A percentile compares a stretch with the other conserved stretches of the same genome.
These are phyloP conservation scores for Trichoderma sp. DNA, from an alignment of 2,329 filamentous ascomycete species.

Conservation along the genomic window DNA sequence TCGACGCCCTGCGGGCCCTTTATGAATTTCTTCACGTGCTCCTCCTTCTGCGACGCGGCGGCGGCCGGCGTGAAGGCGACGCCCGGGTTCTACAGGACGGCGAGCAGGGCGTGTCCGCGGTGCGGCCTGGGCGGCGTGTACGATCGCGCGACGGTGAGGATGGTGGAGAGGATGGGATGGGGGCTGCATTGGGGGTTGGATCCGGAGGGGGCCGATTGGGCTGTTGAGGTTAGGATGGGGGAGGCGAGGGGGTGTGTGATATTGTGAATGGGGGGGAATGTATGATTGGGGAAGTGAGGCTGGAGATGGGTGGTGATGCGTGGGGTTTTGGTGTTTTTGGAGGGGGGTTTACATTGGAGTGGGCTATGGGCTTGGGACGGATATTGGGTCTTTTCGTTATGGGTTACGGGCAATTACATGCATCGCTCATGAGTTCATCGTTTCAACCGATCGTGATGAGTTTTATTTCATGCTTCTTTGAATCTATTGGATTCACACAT, in stretches of 20 bases:
- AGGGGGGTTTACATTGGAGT: not conserved
- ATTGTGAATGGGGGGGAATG: conserved; percentile 35
- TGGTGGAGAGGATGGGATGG: conserved; percentile 49
- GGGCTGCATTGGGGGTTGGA: conserved; percentile 54
- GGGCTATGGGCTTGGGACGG: not conserved
- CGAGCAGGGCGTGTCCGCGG: conserved; percentile 45
- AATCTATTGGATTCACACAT: not conserved
- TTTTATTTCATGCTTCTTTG: too few relatives aligned
- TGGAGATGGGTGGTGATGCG: not conserved
- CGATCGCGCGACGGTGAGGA: conserved; percentile 51
- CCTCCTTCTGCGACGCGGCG: conserved; percentile 44
- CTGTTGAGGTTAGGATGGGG: conserved; percentile 40
- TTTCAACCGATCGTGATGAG: not conserved
- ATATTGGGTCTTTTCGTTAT: not conserved
- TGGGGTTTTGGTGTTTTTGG: not conserved
- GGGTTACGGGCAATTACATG: not conserved
- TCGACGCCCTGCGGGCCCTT: conserved; percentile 51
- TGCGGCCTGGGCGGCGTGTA: conserved; percentile 48
- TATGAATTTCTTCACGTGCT: conserved; percentile 55
- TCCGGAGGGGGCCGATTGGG: conserved; percentile 44
- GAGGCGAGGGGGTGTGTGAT: conserved; percentile 37
- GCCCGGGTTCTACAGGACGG: conserved; percentile 43
- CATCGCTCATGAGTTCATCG: too few relatives aligned
- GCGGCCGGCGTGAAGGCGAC: conserved; percentile 37
- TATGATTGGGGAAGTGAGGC: not conserved